Evolutionary conservation across 352 stramenopile genomes (phyloP), one percentile per base, ranked within the genome.

Genomic region (Aphanomyces euteiches): DNA sequence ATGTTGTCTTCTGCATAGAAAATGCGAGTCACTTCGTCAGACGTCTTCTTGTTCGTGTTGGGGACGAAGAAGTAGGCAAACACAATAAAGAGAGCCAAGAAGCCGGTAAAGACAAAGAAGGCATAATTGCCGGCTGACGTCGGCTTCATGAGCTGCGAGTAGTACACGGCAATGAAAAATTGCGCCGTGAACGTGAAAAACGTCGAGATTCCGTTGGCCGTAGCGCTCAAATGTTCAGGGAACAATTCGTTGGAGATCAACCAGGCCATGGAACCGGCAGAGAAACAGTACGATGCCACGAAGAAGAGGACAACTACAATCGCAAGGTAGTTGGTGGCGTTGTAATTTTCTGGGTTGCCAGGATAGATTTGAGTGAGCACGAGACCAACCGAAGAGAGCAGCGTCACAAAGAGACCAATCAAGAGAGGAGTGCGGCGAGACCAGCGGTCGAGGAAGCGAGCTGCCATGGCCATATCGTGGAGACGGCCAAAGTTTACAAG

Each of bases 101-200:
- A 78, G 19, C 74, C 67, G 37, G 68, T 60, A 43, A 85, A 85
- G 41, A 77, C 72, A 53, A 83, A 10, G 50, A 78, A 85, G 10
- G 68, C 69, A 38, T 78, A 66, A 48, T 81, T 60, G 4, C 63
- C 73, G 39, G 83, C 53, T 6, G 76, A 75, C 17, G 53, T 73
- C 40, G 72, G 73, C 57, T 77, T 74, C 6, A 77, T 77, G 21
- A 92, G 47, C 63, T 47, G 19, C 19, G 84, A 82, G 70, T 83
- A 91, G 34, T 66, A 72, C 17, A 90, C 66, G 3, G 82, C 84
- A 17, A 88, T 75, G 17, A 78, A 15, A 5, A 91, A 68, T 61
- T 84, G 86, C 61, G 68, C 80, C 10, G 76, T 47, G 77, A 78
- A 90, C 69, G 83, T 90, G 56, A 74, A 72, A 45, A 80, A 78